Conservation (phyloP, 164 flowering plant species). For the Cinnamomum micranthum region DNA sequence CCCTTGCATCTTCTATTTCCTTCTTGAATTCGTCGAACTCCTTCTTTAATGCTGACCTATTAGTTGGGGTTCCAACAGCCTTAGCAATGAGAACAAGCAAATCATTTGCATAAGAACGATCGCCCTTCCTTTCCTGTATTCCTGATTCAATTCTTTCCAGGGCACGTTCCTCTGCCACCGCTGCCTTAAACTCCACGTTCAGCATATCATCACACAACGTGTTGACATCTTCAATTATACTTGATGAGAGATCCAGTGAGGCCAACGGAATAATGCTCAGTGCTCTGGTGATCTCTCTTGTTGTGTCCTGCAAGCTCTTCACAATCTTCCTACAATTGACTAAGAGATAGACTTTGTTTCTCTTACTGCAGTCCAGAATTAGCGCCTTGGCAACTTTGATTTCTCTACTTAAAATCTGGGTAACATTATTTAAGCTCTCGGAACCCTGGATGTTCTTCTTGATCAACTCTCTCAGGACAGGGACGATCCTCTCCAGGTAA, state of each 20-base stretch:
- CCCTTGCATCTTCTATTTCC: conserved; percentile 49
- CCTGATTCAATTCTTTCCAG: conserved; percentile 63
- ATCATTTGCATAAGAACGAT: conserved; percentile 60
- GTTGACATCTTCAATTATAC: conserved; percentile 39
- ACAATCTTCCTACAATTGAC: conserved; percentile 45
- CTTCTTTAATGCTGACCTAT: conserved; percentile 40
- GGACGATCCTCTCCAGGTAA: conserved; percentile 46
- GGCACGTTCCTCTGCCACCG: conserved; percentile 52
- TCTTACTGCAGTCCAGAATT: conserved; percentile 46
- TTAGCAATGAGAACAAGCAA: conserved; percentile 50
- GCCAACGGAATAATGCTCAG: conserved; percentile 50
- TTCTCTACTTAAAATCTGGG: conserved; percentile 41
- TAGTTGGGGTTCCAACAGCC: conserved; percentile 58
- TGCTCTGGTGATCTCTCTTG: conserved; percentile 55
- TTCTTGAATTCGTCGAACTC: conserved; percentile 63
- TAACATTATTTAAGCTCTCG: conserved; percentile 35
- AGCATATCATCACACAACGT: conserved; percentile 40
- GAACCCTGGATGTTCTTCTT: conserved; percentile 25
- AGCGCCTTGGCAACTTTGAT: conserved; percentile 42
- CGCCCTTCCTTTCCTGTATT: conserved; percentile 55
- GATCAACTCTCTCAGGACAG: conserved; percentile 44
- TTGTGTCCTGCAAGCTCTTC: conserved; percentile 32
- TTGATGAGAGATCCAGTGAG: conserved; percentile 41
- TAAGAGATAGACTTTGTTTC: conserved; percentile 54
- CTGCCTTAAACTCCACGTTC: conserved; percentile 50